Percentiles rank a stretch among this genome's conserved stretches.
These are phyloP conservation scores for Lepidium sativum DNA, from an alignment of 345 rosid species.

Conservation along the genomic window DNA sequence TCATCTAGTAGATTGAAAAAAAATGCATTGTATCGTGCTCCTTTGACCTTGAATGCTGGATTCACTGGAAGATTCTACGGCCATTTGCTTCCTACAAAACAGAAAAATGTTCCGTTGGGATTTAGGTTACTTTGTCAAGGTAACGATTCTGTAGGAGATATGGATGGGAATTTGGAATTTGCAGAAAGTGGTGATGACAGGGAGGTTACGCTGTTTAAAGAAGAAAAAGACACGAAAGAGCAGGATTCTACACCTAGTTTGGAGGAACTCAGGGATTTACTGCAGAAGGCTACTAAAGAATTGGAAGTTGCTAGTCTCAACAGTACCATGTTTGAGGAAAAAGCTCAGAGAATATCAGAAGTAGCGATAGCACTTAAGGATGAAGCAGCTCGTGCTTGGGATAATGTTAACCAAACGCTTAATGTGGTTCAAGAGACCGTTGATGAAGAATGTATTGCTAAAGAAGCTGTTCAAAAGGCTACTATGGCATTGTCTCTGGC, in stretches of 20 bases:
- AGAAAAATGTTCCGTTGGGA: constrained; percentile 25
- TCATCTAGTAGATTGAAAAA: constrained; percentile 25
- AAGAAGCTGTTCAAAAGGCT: constrained; percentile 77
- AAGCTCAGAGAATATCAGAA: constrained; percentile 83
- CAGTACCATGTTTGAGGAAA: constrained; percentile 76
- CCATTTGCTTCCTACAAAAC: constrained; percentile 24
- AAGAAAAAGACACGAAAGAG: constrained; percentile 32
- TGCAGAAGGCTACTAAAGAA: constrained; percentile 56
- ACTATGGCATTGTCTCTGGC: constrained; percentile 85
- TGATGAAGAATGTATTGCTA: constrained; percentile 56
- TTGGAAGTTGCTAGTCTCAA: constrained; percentile 73
- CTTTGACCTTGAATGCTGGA: constrained; percentile 27
- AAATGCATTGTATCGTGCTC: constrained; percentile 4
- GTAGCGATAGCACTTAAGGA: constrained; percentile 86
- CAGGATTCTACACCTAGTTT: constrained; percentile 28
- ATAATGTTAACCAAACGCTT: constrained; percentile 49
- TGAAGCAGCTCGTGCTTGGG: constrained; percentile 57
- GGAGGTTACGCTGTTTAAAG: constrained; percentile 23
- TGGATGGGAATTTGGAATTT: constrained; percentile 49
- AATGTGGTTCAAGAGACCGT: constrained; percentile 53
- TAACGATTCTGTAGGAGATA: constrained; percentile 50
- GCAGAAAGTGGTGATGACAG: constrained; percentile 33
- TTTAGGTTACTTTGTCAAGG: constrained; percentile 45
- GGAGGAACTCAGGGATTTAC: constrained; percentile 54
- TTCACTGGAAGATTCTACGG: constrained; percentile 25